Evolutionary conservation across 2,329 filamentous ascomycete genomes (phyloP), one percentile per base, ranked within the genome.

Genomic region (Diplodia mutila): DNA sequence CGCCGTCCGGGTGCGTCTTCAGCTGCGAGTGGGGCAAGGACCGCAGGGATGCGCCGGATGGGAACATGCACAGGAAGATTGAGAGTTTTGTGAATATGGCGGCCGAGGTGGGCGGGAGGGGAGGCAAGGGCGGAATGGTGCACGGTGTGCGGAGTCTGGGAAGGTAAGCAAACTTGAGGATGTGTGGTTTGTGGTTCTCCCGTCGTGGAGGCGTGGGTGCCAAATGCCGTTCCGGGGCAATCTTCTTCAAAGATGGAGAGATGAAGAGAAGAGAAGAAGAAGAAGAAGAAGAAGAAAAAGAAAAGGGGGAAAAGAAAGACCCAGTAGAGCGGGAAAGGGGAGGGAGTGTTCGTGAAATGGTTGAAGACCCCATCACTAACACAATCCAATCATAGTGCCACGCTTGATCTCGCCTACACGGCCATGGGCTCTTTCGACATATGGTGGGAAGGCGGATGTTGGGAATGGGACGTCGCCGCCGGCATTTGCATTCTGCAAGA

Each of bases 1-100:
- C 91, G 0, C 91, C 90, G 0, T 86, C 85, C 51, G 88, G 87
- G 1, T 93, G 91, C 72, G 84, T 91, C 11, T 91, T 93, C 73
- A 86, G 87, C 0, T 93, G 90, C 73, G 91, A 93, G 75, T 93
- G 91, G 91, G 91, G 91, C 0, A 93, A 93, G 76, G 91, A 93
- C 72, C 83, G 91, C 21, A 82, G 87, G 67, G 91, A 93, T 75
- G 78, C 75, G 0, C 84, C 85, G 0, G 89, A 88, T 42, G 89
- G 90, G 0, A 93, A 93, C 76, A 77, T 93, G 80, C 80, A 86
- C 66, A 83, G 89, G 48, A 93, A 93, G 78, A 84, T 92, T 1
- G 88, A 91, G 71, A 92, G 87, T 69, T 93, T 93, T 74, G 74
- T 91, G 3, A 93, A 90, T 69, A 89, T 93, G 86, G 91, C 91